A percentile compares a stretch with the other conserved stretches of the same genome.
Conservation (phyloP, 805 yeast genomes). For the Saturnispora sekii region DNA sequence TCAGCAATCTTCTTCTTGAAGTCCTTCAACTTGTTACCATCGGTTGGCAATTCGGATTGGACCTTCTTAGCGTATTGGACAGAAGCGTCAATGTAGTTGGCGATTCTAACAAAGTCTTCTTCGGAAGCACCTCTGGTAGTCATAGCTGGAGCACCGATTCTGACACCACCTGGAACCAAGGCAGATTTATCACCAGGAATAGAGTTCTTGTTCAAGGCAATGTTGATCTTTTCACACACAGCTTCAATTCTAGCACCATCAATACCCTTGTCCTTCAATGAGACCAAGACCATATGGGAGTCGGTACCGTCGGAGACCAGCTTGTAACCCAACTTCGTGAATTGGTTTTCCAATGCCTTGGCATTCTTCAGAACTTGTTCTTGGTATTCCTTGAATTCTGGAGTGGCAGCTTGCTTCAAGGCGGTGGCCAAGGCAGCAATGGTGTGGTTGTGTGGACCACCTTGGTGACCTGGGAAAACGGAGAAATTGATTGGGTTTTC, state of each 20-base stretch:
- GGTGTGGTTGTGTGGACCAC: slow-evolving; percentile 99
- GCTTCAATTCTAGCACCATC: slow-evolving; percentile 97
- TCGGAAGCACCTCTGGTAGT: slow-evolving; percentile 86
- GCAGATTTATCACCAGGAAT: slow-evolving; percentile 97
- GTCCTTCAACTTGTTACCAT: slow-evolving; percentile 92
- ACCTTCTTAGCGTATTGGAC: slow-evolving; percentile 65
- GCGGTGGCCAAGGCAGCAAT: slow-evolving; percentile 95
- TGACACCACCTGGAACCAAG: slow-evolving; percentile 88
- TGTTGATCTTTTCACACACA: slow-evolving; percentile 79
- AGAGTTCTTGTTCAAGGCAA: slow-evolving; percentile 93
- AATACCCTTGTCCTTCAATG: slow-evolving; percentile 65
- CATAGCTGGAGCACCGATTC: slow-evolving; percentile 99
- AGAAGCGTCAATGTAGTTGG: slow-evolving; percentile 70
- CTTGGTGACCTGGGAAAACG: slow-evolving; percentile 99
- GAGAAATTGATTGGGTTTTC: slow-evolving; percentile 91
- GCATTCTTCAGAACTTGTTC: slow-evolving; percentile 76
- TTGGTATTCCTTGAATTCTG: slow-evolving; percentile 85
- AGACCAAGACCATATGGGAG: slow-evolving; percentile 82
- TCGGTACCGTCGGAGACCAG: slow-evolving; percentile 93
- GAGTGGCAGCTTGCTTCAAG: slow-evolving; percentile 80
- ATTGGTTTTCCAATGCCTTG: slow-evolving; percentile 59
- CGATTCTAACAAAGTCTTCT: slow-evolving; percentile 72
- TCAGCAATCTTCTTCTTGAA: slow-evolving; percentile 75
- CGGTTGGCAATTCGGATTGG: slow-evolving; percentile 77
- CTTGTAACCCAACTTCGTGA: slow-evolving; percentile 54